Conservation (phyloP, 805 yeast genomes). For the Schizosaccharomyces osmophilus region DNA sequence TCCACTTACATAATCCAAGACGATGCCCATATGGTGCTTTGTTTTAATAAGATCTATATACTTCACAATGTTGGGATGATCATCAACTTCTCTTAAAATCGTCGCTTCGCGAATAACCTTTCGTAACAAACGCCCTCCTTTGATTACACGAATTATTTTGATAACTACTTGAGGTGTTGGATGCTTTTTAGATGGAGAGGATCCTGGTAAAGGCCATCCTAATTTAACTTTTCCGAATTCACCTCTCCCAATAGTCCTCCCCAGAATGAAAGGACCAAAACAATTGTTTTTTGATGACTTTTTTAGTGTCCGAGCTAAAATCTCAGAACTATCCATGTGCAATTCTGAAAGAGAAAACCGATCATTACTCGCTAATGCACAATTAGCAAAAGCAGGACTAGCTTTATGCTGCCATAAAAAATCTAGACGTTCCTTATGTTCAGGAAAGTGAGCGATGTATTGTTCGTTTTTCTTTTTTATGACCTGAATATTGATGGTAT, state of each 20-base stretch:
- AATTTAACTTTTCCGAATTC: conserved; percentile 94
- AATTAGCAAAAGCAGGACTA: background rate
- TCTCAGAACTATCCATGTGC: background rate
- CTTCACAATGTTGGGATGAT: conserved; percentile 83
- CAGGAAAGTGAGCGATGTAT: background rate
- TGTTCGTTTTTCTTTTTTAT: background rate
- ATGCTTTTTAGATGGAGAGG: conserved; percentile 2
- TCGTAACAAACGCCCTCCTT: conserved; percentile 26
- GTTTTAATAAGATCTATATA: conserved; percentile 81
- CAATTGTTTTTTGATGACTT: background rate
- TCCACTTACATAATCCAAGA: conserved; percentile 86
- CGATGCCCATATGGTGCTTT: conserved; percentile 88
- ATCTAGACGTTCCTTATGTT: background rate
- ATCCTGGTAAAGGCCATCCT: conserved; percentile 78
- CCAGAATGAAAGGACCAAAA: conserved; percentile 79
- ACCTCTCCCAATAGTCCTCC: conserved; percentile 90
- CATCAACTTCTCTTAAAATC: conserved; percentile 36
- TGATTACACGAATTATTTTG: conserved; percentile 39
- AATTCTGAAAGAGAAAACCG: background rate
- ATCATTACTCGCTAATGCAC: background rate
- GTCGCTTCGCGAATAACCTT: background rate
- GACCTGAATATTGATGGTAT: background rate
- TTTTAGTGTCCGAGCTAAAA: background rate
- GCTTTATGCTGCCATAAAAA: background rate
- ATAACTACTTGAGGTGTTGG: conserved; percentile 58